Base-by-base conservation (phyloP, 441 rosid genomes). In the Gossypium laxum region DNA sequence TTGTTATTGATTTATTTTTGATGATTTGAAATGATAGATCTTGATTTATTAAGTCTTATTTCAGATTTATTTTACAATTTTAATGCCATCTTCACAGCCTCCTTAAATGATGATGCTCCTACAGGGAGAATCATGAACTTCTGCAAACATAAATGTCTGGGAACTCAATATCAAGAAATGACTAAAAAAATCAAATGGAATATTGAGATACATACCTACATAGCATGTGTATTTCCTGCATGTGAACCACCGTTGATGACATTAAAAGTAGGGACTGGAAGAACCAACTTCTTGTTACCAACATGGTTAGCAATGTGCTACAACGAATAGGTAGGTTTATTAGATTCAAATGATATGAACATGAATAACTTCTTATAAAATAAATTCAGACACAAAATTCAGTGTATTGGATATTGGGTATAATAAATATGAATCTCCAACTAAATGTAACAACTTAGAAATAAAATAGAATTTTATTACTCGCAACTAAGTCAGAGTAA, bases 221-320 rank as follows among this genome's bases (percentile, higher is more conserved):
- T 94, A 3, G 96, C 97, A 1, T 91, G 97, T 77, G 90, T 94
- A 79, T 94, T 94, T 76, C 96, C 98, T 6, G 96, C 97, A 78
- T 94, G 98, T 34, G 97, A 94, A 60, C 98, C 98, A 81, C 98
- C 98, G 18, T 90, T 93, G 80, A 91, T 92, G 85, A 94, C 98
- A 59, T 91, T 93, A 81, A 94, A 94, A 67, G 98, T 93, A 22
- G 96, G 98, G 38, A 91, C 97, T 1, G 97, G 98, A 6, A 94
- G 79, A 70, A 94, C 97, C 86, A 94, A 77, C 24, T 83, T 87
- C 21, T 80, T 82, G 87, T 94, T 94, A 38, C 98, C 89, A 24
- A 93, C 91, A 67, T 91, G 90, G 70, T 89, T 85, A 17, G 95
- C 93, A 81, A 91, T 90, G 81, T 91, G 97, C 96, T 91, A 86